Base-by-base conservation (phyloP, 2,329 filamentous ascomycete genomes). In the Sphaerostilbella broomeana region DNA sequence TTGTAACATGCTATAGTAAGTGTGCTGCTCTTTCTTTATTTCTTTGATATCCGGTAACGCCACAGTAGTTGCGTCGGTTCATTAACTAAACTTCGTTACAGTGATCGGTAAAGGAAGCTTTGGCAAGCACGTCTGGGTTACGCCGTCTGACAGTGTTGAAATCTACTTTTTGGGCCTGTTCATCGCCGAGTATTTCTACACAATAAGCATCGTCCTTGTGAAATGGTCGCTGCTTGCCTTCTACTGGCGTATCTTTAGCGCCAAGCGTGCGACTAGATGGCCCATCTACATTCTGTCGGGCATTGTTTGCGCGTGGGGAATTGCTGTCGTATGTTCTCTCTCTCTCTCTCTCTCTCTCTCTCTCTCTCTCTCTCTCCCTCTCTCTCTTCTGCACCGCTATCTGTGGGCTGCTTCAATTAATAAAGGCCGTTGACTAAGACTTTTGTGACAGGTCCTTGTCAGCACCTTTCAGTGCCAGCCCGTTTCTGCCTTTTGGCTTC, bases 181-280 rank as follows among this genome's bases (percentile, higher is more conserved):
- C 33, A 36, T 45, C 17, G 40, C 47, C 5, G 48, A 50, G 19
- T 19, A 41, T 2, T 29, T 36, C 5, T 47, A 50, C 5, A 46
- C 46, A 2, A 10, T 37, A 4, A 38, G 30, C 3, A 18, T 50
- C 5, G 25, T 40, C 1, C 39, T 38, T 1, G 38, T 49, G 16
- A 50, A 50, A 8, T 37, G 18, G 18, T 42, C 43, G 10, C 45
- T 40, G 11, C 29, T 50, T 12, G 31, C 42, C 3, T 43, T 50
- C 15, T 50, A 50, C 33, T 50, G 48, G 48, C 40, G 48, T 7
- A 50, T 48, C 10, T 47, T 51, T 25, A 40, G 28, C 16, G 30
- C 28, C 10, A 19, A 33, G 5, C 13, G 26, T 20, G 4, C 33
- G 13, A 38, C 35, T 16, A 40, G 35, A 13, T 11, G 35, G 4